phyloP scores from a whole-genome alignment of 257 asterid genomes.

The Echium plantagineum region DNA sequence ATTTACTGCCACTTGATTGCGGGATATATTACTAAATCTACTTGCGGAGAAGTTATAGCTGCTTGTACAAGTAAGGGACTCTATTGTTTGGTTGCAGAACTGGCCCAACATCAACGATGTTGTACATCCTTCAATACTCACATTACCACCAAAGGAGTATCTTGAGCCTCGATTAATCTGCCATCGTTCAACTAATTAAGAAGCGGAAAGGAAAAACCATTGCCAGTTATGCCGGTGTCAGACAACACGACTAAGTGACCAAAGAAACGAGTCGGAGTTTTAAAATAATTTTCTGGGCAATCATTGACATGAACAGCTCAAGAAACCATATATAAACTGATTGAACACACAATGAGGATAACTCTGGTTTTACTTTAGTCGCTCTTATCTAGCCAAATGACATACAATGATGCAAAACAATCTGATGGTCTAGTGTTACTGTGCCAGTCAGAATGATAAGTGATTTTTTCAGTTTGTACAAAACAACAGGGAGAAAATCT shows the following conservation, averaged over 20 bases:
- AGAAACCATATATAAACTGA: neutral
- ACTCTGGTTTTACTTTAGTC: neutral
- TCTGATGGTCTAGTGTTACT: neutral
- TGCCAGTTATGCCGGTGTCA: neutral
- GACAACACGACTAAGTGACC: neutral
- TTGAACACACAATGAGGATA: neutral
- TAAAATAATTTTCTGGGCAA: no score
- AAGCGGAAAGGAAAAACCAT: neutral
- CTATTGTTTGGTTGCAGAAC: slow-evolving; percentile 81
- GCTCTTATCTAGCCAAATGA: neutral
- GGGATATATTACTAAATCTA: slow-evolving; percentile 17
- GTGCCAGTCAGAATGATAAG: neutral
- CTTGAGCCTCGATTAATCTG: slow-evolving; percentile 83
- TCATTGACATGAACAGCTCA: neutral
- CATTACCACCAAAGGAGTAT: slow-evolving; percentile 62
- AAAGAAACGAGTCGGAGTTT: neutral
- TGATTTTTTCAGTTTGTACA: neutral
- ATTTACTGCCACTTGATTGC: slow-evolving; percentile 18
- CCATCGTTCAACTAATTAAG: slow-evolving; percentile 6
- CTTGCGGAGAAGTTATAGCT: slow-evolving; percentile 26
- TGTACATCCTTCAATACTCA: slow-evolving; percentile 78
- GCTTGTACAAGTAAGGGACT: slow-evolving; percentile 46
- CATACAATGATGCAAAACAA: neutral
- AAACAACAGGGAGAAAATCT: neutral
- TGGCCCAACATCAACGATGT: slow-evolving; percentile 50